Base-by-base conservation (phyloP, 78 protist species). In the Dictyostelium capitatum region DNA sequence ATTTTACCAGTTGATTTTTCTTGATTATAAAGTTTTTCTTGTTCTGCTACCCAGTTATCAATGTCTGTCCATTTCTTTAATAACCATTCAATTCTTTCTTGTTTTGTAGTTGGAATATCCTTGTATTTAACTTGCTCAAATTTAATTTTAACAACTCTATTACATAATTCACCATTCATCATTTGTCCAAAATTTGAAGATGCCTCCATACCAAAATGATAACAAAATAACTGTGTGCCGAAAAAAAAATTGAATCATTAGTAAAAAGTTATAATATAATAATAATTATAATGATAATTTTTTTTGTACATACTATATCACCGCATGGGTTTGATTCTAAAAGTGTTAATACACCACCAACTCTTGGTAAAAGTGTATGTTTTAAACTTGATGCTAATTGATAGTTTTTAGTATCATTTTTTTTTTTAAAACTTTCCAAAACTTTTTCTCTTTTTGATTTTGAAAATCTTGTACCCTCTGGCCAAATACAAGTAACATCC, bases 381-480 rank as follows among this genome's bases (percentile, higher is more conserved):
- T 87, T 87, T 10, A 87, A 56, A 20, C 77, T 87, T 12, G 93
- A 56, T 10, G 93, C 93, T 12, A 77, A 25, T 32, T 87, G 79
- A 87, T 37, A 79, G n/a, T 85, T 73, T 80, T 59, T 85, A 17
- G 92, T 62, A 47, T 85, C 92, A 57, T 51, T 70, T 37, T 85
- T 85, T 50, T 87, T 87, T 43, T 87, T 87, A n/a, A 87, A 77
- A 51, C 93, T 87, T 37, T 87, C 93, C 51, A 87, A 77, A 47
- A 87, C 93, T 37, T 87, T 87, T 54, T 87, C 93, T 87, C 93
- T 74, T 84, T 87, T 87, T 74, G 84, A 74, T 50, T 87, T 87
- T 48, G 93, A 64, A 57, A 87, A 87, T 65, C 93, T 74, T 7
- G 93, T 87, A 30, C 93, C 93, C 15, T 87, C 93, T 77, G 93